Percentiles rank a stretch among this genome's conserved stretches.
These are phyloP conservation scores for Anastatica hierochuntica DNA, from an alignment of 345 rosid species.

Conservation along the genomic window DNA sequence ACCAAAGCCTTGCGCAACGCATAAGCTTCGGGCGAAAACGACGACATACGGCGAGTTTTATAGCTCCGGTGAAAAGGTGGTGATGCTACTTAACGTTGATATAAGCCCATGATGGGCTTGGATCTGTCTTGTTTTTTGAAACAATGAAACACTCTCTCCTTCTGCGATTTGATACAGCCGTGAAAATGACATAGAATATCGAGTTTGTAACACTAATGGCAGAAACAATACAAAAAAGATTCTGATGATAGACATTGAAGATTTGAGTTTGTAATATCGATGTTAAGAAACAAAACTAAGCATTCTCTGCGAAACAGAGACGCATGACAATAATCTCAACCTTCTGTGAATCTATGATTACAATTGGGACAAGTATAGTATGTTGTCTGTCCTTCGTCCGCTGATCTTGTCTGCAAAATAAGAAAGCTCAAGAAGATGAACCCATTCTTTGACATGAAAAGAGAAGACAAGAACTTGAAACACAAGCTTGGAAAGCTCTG, in stretches of 20 bases:
- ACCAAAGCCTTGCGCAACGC: conserved; percentile 52
- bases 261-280: too few relatives aligned
- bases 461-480: too few relatives aligned
- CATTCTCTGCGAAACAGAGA: neutral
- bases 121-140: too few relatives aligned
- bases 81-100: neutral
- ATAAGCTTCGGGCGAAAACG: conserved; percentile 41
- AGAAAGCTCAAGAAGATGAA: neutral
- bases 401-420: conserved; percentile 22
- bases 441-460: neutral
- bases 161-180: too few relatives aligned
- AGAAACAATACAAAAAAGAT: too few relatives aligned
- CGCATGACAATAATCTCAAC: conserved; percentile 9
- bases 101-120: conserved; percentile 13
- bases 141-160: too few relatives aligned
- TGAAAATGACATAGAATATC: too few relatives aligned
- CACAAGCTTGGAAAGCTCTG: neutral
- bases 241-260: too few relatives aligned
- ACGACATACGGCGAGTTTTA: conserved; percentile 52
- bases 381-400: conserved; percentile 24
- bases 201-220: neutral
- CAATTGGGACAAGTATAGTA: conserved; percentile 26
- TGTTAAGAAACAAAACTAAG: conserved; percentile 9
- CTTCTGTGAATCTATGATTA: conserved; percentile 26
- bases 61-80: conserved; percentile 46